Evolutionary conservation across 768 basidiomycete genomes (phyloP), one percentile per base, ranked within the genome.

Genomic region (Sistotremastrum niveocremeum): DNA sequence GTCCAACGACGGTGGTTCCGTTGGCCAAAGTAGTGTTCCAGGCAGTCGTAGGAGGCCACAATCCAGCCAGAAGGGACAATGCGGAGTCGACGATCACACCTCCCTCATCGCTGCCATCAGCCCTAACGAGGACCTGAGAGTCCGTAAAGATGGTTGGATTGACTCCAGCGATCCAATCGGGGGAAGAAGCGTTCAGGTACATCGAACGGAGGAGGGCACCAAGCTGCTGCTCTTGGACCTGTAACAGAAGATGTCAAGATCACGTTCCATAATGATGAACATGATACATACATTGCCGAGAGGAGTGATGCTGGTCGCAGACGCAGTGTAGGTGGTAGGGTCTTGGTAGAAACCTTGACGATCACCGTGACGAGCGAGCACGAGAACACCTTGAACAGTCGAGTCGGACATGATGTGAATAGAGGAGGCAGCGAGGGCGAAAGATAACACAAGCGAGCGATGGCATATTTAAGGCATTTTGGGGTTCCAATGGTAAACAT

Each of bases 51-150:
- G 64, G 60, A 2, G 81, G 83, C 63, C 72, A 80, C 39, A 86
- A 56, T 8, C 83, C 84, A 57, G 86, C 84, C 7, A 79, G 60
- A 43, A 85, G 60, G 0, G 84, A 79, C 29, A 73, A 62, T 7
- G 81, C 77, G 4, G 79, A 78, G 53, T 83, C 75, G 49, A 69
- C 68, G 38, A 79, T 77, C n/a, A 81, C 77, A 34, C 68, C 73
- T 11, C 71, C 73, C 61, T 86, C 83, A 11, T 75, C 81, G 5
- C 79, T 79, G 30, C 72, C 74, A 58, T 85, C 82, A 1, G 84
- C 82, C 11, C 70, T 72, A 43, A 77, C 68, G 34, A 57, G 55
- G 48, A 73, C 62, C 54, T 72, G 65, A 44, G 54, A 57, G 41
- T 62, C 59, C 38, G 66, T 49, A 55, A 67, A 64, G 38, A 66